Evolutionary conservation across 2,329 filamentous ascomycete genomes (phyloP), one percentile per base, ranked within the genome.

Genomic region (Fusarium chlamydosporum): DNA sequence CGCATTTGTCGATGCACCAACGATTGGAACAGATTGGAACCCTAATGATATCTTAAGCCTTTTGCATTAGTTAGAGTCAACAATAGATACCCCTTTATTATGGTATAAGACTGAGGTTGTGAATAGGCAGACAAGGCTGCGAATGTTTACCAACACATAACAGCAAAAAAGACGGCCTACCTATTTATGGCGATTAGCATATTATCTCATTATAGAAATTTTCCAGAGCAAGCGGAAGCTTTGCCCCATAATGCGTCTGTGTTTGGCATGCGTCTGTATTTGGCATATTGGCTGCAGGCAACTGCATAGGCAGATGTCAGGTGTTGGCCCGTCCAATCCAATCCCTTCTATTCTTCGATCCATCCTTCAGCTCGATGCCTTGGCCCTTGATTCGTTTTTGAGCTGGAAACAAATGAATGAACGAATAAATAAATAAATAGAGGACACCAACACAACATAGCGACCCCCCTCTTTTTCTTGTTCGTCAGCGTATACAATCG

Each of bases 1-100:
- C n/a, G 20, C 23, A 45, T 38, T 23, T n/a, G 4, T 27, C 16
- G 27, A 35, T 40, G 6, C 53, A 26, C 23, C 16, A 23, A 60
- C 48, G 41, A 54, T 31, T 43, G 4, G 46, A 37, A 33, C 26
- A 53, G 13, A 33, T 35, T 34, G 40, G 29, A 40, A 46, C 13
- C 20, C 33, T 29, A 43, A 29, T 18, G 31, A 27, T 35, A n/a
- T 26, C 27, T n/a, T 41, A 45, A 42, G 13, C 18, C 20, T 18
- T 52, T 48, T 29, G 20, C 29, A 31, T 51, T 35, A 33, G 45
- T 42, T 16, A 31, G 38, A 53, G 45, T 31, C 45, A 52, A 64
- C 10, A 46, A 68, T 54, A 65, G 55, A 70, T 70, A 70, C 67
- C 67, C 67, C 52, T 42, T 31, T 31, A 37, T 56, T 61, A 47